Evolutionary conservation across 768 basidiomycete species (phyloP).

Genomic region (Macrocybe gigantea): DNA sequence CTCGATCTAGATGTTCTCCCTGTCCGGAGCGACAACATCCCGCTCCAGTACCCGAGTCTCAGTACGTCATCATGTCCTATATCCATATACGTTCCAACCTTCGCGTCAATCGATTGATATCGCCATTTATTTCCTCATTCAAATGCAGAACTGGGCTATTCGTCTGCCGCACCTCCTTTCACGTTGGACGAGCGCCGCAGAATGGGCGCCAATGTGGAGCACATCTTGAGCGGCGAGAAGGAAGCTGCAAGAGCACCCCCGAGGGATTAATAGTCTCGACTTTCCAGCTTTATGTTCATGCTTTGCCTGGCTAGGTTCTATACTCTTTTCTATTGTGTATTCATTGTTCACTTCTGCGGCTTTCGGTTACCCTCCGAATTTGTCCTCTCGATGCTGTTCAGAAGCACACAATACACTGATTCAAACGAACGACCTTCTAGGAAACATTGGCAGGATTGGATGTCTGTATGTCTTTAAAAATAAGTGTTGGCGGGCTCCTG

Average conservation of each 20-base stretch:
- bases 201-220: constrained; percentile 57
- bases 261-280: constrained; percentile 7
- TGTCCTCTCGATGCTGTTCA: too few species aligned
- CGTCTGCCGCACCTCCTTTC: constrained; percentile 40
- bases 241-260: constrained; percentile 64
- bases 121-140: too few species aligned
- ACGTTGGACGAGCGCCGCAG: constrained; percentile 57
- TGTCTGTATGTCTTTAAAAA: too few species aligned
- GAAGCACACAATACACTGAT: too few species aligned
- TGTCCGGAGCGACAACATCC: constrained; percentile 44
- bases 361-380: too few species aligned
- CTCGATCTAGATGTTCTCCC: constrained; percentile 58
- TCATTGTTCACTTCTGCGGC: too few species aligned
- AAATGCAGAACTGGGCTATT: constrained; percentile 61
- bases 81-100: neutral
- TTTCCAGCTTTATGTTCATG: too few species aligned
- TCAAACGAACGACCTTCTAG: too few species aligned
- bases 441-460: too few species aligned
- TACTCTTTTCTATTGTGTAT: too few species aligned
- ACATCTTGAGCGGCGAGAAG: constrained; percentile 51
- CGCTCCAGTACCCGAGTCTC: constrained; percentile 61
- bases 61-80: constrained; percentile 33
- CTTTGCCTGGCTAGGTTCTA: too few species aligned
- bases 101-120: neutral
- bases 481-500: too few species aligned